Evolutionary conservation across 2,329 filamentous ascomycete species (phyloP), one percentile per base, ranked within the genome.

Genomic region (Arthrinium phaeospermum): DNA sequence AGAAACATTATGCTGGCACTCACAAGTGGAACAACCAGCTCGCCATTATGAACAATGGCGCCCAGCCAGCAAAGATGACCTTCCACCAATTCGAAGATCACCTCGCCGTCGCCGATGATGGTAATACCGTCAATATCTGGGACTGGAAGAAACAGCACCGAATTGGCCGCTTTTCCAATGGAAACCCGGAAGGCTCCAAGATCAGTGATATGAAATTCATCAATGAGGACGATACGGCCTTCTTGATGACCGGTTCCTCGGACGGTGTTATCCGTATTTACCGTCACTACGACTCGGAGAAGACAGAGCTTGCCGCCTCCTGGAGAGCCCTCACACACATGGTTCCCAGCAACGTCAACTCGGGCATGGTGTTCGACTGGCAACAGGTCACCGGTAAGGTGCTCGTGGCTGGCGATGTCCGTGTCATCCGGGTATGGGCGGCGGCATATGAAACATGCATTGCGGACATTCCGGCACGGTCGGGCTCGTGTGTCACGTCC

Each of bases 51-150:
- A 95, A 96, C 79, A 98, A 98, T 76, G 91, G 92, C 44, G 93
- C 92, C 45, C 96, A 98, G 80, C 96, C 96, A 0, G 91, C 92
- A 75, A 97, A 95, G 84, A 93, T 99, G 92, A 93, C 94, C 6
- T 98, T 98, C 81, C 96, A 99, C 83, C 96, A 99, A 80, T 99
- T 98, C 77, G 96, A 99, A 80, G 94, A 98, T 78, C 95, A 98
- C 80, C 89, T 99, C 27, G 94, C 96, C 1, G 94, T 98, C 16
- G 94, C 95, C 16, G 96, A 99, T 82, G 95, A 98, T 78, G 91
- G 93, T 71, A 97, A 99, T 82, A 97, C 92, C 4, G 91, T 98
- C 76, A 92, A 90, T 72, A 90, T 99, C 44, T 98, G 96, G 94
- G 96, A 99, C 81, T 99, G 95, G 93, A 92, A 94, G 82, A 90